phyloP scores from a whole-genome alignment of 2,329 filamentous ascomycete genomes.

The Ceratocystis alfenasii region DNA sequence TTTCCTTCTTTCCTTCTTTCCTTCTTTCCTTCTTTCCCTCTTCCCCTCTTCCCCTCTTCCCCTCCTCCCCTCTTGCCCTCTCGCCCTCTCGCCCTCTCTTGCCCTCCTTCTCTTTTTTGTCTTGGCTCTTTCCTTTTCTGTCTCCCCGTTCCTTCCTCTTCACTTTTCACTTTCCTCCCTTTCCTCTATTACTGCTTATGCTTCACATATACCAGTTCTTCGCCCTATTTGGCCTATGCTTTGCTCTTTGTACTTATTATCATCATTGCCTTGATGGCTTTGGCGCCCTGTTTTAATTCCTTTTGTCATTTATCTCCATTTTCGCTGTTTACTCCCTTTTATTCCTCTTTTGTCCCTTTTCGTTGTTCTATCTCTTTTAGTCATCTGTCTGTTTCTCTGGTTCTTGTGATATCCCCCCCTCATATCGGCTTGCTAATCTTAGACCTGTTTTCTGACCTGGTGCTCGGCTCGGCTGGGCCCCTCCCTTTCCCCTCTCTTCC shows the following conservation, averaged over 20 bases:
- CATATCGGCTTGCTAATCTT: neutral
- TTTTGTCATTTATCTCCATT: too few species aligned
- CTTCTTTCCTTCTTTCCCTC: neutral
- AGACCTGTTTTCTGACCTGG: neutral
- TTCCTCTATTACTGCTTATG: neutral
- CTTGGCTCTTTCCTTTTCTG: neutral
- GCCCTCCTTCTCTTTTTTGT: neutral
- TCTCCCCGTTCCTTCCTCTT: neutral
- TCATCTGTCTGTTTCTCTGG: neutral
- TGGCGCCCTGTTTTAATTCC: neutral
- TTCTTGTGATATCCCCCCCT: neutral
- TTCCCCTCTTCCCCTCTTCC: neutral
- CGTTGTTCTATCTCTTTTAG: neutral
- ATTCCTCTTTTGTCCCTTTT: too few species aligned
- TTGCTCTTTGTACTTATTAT: neutral
- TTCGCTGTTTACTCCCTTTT: too few species aligned
- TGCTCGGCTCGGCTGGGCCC: neutral
- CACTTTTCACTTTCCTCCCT: neutral
- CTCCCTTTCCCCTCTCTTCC: neutral
- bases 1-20: neutral
- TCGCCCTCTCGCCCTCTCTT: neutral
- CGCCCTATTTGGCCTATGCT: neutral
- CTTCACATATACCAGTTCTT: neutral
- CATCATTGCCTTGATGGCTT: neutral
- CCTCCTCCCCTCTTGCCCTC: neutral